These are phyloP conservation scores for Fusarium lateritium DNA, from an alignment of 2,329 filamentous ascomycete genomes.

Conservation along the genomic window DNA sequence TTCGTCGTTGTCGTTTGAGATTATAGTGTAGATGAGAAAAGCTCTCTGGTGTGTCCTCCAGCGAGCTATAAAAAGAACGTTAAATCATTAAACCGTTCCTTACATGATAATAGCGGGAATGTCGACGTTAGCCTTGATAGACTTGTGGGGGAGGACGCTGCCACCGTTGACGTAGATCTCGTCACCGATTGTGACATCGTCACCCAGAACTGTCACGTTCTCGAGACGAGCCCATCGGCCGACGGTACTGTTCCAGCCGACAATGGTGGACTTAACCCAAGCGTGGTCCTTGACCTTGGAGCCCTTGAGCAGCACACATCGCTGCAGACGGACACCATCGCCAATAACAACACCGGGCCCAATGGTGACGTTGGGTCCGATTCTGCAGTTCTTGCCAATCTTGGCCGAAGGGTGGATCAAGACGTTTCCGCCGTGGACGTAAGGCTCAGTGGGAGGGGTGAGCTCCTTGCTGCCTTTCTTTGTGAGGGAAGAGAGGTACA, in stretches of 20 bases:
- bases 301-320: slow-evolving; percentile 89
- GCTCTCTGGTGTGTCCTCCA: slow-evolving; percentile 45
- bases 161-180: slow-evolving; percentile 99
- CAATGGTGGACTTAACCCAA: slow-evolving; percentile 98
- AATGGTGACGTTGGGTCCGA: slow-evolving; percentile 97
- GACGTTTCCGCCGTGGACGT: slow-evolving; percentile 93
- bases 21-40: slow-evolving; percentile 35
- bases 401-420: slow-evolving; percentile 94
- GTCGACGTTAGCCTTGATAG: slow-evolving; percentile 98
- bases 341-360: slow-evolving; percentile 93
- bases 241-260: slow-evolving; percentile 97
- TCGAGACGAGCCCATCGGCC: slow-evolving; percentile 96
- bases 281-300: slow-evolving; percentile 99
- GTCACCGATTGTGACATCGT: slow-evolving; percentile 97
- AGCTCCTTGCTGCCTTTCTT: slow-evolving; percentile 93
- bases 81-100: slow-evolving; percentile 51
- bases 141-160: slow-evolving; percentile 96
- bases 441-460: slow-evolving; percentile 79
- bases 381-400: slow-evolving; percentile 98
- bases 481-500: slow-evolving; percentile 93
- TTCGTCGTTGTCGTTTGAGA: slow-evolving; percentile 41
- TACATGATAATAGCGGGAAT: slow-evolving; percentile 79
- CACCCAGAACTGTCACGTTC: slow-evolving; percentile 97
- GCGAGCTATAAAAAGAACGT: slow-evolving; percentile 13
- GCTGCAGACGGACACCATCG: slow-evolving; percentile 93